Evolutionary conservation across 2,329 filamentous ascomycete genomes (phyloP), one percentile per base, ranked within the genome.

Genomic region (Sporothrix schenckii): DNA sequence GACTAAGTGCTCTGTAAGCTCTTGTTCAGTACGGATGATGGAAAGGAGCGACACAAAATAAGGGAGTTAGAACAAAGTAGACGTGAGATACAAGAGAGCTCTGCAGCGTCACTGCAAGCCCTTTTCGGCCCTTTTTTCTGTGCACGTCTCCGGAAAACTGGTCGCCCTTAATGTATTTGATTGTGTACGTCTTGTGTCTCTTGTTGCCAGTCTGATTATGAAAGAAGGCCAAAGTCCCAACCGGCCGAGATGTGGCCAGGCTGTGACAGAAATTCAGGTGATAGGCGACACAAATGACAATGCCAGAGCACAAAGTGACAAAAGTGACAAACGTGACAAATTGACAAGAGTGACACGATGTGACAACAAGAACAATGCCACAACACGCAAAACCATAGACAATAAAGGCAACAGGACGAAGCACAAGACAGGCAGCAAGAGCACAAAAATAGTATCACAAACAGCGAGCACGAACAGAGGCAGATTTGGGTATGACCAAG

Each of bases 101-200:
- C 39, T 19, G n/a, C 58, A 47, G 21, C 39, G 27, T 4, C 41
- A 19, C 21, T 19, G 10, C 11, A 39, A 16, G n/a, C 21, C 39
- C 39, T 27, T 47, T 63, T 63, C 58, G 58, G 58, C 39, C 58
- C 58, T 63, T 63, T 61, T 19, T 24, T 44, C 13, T 27, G 58
- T 47, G 11, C 39, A 9, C 39, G 11, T 63, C 58, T 63, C 58
- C 58, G 58, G 58, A 11, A 27, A 47, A 19, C n/a, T 47, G 39
- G 58, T 16, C 16, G 11, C 27, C 58, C 11, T 63, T 44, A 9
- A 3, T 47, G 13, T 61, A 24, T 34, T 44, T 27, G 9, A 13
- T 24, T 5, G 9, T 19, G 11, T 10, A 16, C n/a, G 39, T 19
- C 9, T 16, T 44, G 10, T 49, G 41, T 7, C 58, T 19, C n/a